Percentiles rank a stretch among this genome's conserved stretches.
phyloP scores from a whole-genome alignment of 441 rosid species.

The Rhodomyrtus psidioides region DNA sequence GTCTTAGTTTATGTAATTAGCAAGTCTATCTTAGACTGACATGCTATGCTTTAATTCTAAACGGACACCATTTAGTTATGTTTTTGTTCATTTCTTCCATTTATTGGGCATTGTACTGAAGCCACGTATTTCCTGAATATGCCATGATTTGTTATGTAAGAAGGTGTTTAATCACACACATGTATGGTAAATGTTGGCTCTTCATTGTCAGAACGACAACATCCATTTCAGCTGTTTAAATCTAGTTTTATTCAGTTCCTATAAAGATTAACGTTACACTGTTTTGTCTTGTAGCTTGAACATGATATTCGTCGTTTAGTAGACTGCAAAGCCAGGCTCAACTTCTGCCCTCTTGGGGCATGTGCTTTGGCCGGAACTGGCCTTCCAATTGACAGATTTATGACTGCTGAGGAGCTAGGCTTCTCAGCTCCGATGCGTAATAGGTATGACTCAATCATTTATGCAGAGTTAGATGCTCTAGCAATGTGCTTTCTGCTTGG shows the following conservation, averaged over 20 bases:
- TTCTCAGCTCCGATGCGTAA: conserved; percentile 86
- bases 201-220: neutral
- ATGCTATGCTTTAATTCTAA: neutral
- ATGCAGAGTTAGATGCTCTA: neutral
- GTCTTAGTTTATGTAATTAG: neutral
- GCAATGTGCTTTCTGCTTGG: neutral
- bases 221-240: neutral
- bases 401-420: conserved; percentile 70
- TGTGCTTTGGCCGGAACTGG: conserved; percentile 98
- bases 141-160: neutral
- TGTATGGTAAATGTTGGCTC: neutral
- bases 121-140: neutral
- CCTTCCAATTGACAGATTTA: conserved; percentile 78
- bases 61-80: neutral
- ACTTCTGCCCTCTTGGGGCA: conserved; percentile 84
- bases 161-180: neutral
- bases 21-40: neutral
- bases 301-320: conserved; percentile 77
- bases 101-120: neutral
- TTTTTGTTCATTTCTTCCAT: neutral
- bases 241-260: neutral
- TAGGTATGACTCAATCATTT: conserved; percentile 34
- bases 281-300: conserved; percentile 61
- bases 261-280: neutral
- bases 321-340: conserved; percentile 69